Evolutionary conservation across 225 moss, liverwort and hornwort genomes (phyloP), one percentile per base, ranked within the genome.

Genomic region (Takakia lepidozioides): DNA sequence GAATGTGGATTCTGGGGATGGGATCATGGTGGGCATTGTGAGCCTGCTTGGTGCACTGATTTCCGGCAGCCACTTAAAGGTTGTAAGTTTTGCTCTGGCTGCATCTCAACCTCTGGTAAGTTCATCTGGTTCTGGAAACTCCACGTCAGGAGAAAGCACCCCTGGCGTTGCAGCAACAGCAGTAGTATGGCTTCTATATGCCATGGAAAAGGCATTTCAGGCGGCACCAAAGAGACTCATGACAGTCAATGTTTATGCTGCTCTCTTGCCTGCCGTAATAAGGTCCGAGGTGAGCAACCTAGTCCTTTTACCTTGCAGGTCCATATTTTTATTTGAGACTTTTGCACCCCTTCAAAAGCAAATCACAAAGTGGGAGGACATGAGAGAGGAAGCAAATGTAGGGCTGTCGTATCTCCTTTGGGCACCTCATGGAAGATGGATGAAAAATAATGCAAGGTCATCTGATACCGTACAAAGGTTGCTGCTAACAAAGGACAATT

Each of bases 141-240:
- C 71, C 45, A 58, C 77, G 42, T 56, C 70, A 46, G 73, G 64
- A 62, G 90, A 87, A 56, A 69, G 74, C 17, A 84, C 86, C 17
- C 80, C 88, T 23, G 93, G 93, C 21, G 80, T 85, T 71, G 76
- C 74, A 25, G 84, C 85, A 25, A 84, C 87, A 13, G 84, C 86
- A 48, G 95, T 91, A 53, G 80, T 90, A 39, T 98, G 95, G 95
- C 82, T 98, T 55, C 84, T 98, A 68, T 98, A 98, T 60, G 95
- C 95, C 40, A 57, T 98, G 62, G 79, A 82, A 63, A 80, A 85
- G 48, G 87, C 90, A 38, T 91, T 98, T 39, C 84, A 87, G 78
- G 63, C 83, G 52, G 82, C 91, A 27, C 82, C 95, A 52, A 78
- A 66, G 37, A 77, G 91, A 41, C 72, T 87, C 38, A 72, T 98